Evolutionary conservation across 768 basidiomycete genomes (phyloP), one percentile per base, ranked within the genome.

Genomic region (Lyophyllum semitale): DNA sequence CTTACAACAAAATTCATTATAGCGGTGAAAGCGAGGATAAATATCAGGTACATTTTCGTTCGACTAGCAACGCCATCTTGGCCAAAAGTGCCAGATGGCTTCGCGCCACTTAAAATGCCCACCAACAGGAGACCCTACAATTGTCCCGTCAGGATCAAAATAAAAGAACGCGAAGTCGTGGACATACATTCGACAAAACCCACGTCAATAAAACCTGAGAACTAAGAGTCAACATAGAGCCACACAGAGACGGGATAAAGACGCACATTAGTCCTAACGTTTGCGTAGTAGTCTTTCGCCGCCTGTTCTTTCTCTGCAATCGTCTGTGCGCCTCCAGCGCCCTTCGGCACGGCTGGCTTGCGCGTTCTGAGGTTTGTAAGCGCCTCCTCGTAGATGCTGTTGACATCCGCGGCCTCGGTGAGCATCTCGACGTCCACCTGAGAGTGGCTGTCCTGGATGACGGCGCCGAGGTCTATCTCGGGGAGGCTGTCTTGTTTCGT

Each of bases 371-470:
- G 74, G 63, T 93, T 92, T 29, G 81, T 80, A 37, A 95, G 74
- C 1, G 92, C 87, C 62, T 94, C 93, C 64, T 91, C 86, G 60
- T 97, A 95, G 37, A 91, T 84, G 44, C 81, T 84, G 66, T 94
- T 90, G 47, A 89, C 84, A 66, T 93, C 93, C 1, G 87, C 89
- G 15, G 87, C 83, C 57, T 91, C 88, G 0, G 89, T 85, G 22
- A 89, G 80, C 70, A 95, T 83, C 69, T 95, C 91, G 47, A 96
- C 87, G 66, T 95, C 92, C 42, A 96, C 93, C 61, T 91, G 85
- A 13, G 85, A 87, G 63, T 88, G 77, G 25, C 82, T 85, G 64
- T 94, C 87, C 65, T 93, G 90, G 35, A 85, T 83, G 44, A 95
- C 91, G 7, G 85, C 84, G 9, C 93, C 93, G 17, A 97, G 84